These are phyloP conservation scores for Odontarrhena argentea DNA, from an alignment of 345 rosid species.

Conservation along the genomic window DNA sequence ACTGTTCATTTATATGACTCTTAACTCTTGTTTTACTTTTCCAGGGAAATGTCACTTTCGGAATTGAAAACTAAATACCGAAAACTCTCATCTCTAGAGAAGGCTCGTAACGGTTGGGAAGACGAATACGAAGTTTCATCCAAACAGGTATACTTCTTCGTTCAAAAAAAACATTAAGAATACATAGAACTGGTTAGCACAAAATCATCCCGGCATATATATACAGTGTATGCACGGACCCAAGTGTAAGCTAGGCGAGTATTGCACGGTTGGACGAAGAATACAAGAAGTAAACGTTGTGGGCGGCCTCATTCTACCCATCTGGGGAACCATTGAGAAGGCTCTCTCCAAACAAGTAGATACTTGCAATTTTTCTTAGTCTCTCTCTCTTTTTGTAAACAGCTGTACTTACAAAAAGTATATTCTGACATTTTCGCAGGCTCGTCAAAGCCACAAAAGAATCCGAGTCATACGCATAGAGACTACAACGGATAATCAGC, in stretches of 20 bases:
- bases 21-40: constrained; percentile 13
- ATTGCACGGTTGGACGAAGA: constrained; percentile 96
- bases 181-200: constrained; percentile 10
- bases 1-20: constrained; percentile 18
- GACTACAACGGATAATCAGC: constrained; percentile 74
- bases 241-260: constrained; percentile 84
- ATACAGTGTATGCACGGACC: constrained; percentile 99
- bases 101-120: constrained; percentile 87
- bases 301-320: constrained; percentile 96
- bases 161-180: neutral
- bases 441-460: constrained; percentile 84
- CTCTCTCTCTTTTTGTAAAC: constrained; percentile 10
- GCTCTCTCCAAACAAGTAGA: constrained; percentile 92
- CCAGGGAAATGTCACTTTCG: constrained; percentile 82
- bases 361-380: too few relatives aligned
- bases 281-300: constrained; percentile 89
- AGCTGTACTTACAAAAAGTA: neutral
- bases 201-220: neutral
- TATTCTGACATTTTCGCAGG: constrained; percentile 46
- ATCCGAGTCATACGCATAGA: constrained; percentile 86
- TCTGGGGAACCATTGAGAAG: constrained; percentile 97
- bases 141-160: constrained; percentile 64
- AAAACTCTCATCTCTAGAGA: constrained; percentile 68
- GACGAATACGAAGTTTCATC: constrained; percentile 94
- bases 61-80: constrained; percentile 87